Base-by-base conservation (phyloP, 495 filamentous ascomycete genomes). In the Talaromyces thailandensis region DNA sequence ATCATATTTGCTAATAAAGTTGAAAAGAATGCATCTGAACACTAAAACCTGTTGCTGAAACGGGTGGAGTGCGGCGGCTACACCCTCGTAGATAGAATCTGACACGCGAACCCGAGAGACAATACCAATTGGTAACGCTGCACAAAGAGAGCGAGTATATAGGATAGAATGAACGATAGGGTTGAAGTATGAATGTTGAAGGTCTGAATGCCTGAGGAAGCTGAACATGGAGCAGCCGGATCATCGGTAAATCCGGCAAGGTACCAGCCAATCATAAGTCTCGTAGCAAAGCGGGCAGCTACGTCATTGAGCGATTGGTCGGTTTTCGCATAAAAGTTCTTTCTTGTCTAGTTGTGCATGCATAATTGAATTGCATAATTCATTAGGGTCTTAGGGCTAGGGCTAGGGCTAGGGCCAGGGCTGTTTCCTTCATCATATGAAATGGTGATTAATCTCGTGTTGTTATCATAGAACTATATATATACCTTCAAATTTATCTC, bases 1-100 rank as follows among this genome's bases (percentile, higher is more conserved):
- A 73, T 55, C 76, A 78, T 79, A 45, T 55, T 26, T 28, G 23
- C 5, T 28, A 14, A 11, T 6, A 16, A 26, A 8, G 12, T 51
- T 55, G 23, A 14, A 31, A 57, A 57, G 18, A 7, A 57, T 57
- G 55, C 55, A 57, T 57, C 12, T 16, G 55, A 57, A n/a, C 2
- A 24, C 11, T 26, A 25, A 4, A 55, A 26, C 51, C 16, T 26
- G 24, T 28, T 25, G 23, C 24, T n/a, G 43, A 40, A 3, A 12
- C 12, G 35, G 35, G 35, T 40, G 35, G 14, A 9, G 32, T 16
- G 5, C 35, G 35, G 35, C 35, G 35, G 35, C 35, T 40, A 40
- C 4, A 16, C 3, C 9, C 12, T 1, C 35, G 9, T 9, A 40
- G 9, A 40, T 40, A 16, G 16, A 40, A 14, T 16, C 11, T 40